Base-by-base conservation (phyloP, 495 filamentous ascomycete genomes). In the Daldinia concentrica region DNA sequence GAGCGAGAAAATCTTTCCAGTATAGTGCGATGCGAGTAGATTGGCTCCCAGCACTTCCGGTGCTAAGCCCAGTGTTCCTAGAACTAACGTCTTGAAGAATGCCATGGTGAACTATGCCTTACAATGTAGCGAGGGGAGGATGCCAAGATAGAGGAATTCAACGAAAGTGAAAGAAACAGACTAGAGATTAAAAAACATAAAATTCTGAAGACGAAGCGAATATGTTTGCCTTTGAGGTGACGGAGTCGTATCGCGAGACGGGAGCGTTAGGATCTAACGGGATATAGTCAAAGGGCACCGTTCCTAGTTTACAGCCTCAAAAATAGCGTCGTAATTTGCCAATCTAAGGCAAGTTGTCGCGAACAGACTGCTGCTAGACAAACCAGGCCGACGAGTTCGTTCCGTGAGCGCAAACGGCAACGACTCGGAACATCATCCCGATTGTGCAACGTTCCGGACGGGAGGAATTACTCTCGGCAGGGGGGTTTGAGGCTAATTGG, bases 1-100 rank as follows among this genome's bases (percentile, higher is more conserved):
- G 37, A 83, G 75, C 34, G 74, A 76, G 76, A 78, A 83, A 55
- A 83, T 67, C 51, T 74, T 74, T 43, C 82, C 81, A n/a, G 72
- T 76, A 51, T 81, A 83, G 67, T 82, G 81, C 7, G 82, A 79
- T n/a, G 78, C 82, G 4, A 82, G 71, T 22, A 83, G 66, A 7
- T 69, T 82, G 8, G 78, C 76, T 52, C 79, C 82, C 32, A 77
- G 58, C 37, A 71, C 80, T 6, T 78, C 60, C 4, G 76, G 57
- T 30, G 69, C 73, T 9, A 83, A 64, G 62, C 69, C 63, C 24
- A 80, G 68, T 1, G 76, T 51, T 43, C 71, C 76, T 55, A 77
- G 59, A 30, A 77, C 45, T 61, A 76, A 64, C 56, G 71, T 45
- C 56, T 71, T 77, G 57, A 76, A 41, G 34, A 66, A 72, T 68